These are phyloP conservation scores for Kurtzmaniella quercitrusa DNA, from an alignment of 1,139 yeast genomes.

Conservation along the genomic window DNA sequence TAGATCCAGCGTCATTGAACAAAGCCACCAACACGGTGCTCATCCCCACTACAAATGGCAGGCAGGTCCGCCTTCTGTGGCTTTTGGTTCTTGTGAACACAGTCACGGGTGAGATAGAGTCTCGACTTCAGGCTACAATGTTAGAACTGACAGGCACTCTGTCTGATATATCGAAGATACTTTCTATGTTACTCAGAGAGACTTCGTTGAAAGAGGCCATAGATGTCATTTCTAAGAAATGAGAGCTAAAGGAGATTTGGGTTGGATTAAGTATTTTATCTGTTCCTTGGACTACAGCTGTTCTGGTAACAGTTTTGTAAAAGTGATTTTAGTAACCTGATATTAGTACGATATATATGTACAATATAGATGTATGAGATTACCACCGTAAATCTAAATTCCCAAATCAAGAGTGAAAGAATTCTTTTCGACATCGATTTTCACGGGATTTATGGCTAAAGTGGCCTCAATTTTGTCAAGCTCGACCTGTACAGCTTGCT, in stretches of 20 bases:
- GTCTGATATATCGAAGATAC: conserved; percentile 3
- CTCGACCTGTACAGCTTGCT: not conserved
- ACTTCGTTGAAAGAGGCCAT: not conserved
- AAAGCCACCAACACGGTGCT: not conserved
- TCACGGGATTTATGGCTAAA: not conserved
- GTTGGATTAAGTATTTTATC: too few relatives aligned
- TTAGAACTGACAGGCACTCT: conserved; percentile 9
- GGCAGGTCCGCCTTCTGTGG: conserved; percentile 19
- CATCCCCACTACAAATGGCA: not conserved
- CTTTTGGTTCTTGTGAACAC: conserved; percentile 21
- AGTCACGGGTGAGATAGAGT: conserved; percentile 25
- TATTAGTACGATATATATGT: not conserved
- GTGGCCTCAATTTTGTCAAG: not conserved
- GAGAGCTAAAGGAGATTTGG: too few relatives aligned
- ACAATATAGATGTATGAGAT: not conserved
- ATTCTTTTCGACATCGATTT: not conserved
- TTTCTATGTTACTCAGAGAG: not conserved
- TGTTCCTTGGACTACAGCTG: not conserved
- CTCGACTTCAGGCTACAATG: conserved; percentile 13
- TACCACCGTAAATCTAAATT: too few relatives aligned
- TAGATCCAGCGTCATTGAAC: conserved; percentile 14
- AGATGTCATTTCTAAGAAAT: not conserved
- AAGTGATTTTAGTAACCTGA: not conserved
- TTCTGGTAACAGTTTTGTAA: not conserved
- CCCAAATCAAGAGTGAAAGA: not conserved